A percentile compares a stretch with the other conserved stretches of the same genome.
These are phyloP conservation scores for Aspergillus pseudoglaucus DNA, from an alignment of 2,329 filamentous ascomycete genomes.

Conservation along the genomic window DNA sequence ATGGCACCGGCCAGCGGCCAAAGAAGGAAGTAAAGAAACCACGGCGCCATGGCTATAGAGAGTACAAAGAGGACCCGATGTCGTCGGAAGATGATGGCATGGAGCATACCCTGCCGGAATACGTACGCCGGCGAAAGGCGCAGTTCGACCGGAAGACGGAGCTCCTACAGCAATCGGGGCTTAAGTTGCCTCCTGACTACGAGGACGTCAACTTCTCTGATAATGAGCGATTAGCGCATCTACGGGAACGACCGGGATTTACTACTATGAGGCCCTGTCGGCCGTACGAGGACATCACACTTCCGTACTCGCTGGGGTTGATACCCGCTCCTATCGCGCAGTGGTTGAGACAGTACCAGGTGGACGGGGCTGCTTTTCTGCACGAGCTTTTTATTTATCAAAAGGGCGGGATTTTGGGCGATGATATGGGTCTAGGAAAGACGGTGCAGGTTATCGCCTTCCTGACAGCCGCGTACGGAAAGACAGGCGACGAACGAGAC, in stretches of 20 bases:
- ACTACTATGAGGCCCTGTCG: conserved; percentile 56
- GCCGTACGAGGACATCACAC: conserved; percentile 65
- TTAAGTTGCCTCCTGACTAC: conserved; percentile 72
- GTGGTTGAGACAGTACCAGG: conserved; percentile 86
- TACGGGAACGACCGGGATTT: conserved; percentile 67
- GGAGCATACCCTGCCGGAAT: conserved; percentile 61
- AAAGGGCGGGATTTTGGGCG: conserved; percentile 80
- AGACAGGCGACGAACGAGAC: conserved; percentile 83
- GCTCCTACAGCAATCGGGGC: conserved; percentile 57
- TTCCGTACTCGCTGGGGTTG: conserved; percentile 68
- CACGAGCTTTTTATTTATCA: conserved; percentile 88
- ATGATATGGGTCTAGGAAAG: conserved; percentile 97
- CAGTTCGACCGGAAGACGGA: conserved; percentile 60
- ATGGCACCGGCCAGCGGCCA: conserved; percentile 29
- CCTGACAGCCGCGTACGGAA: conserved; percentile 84
- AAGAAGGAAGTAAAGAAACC: conserved; percentile 20
- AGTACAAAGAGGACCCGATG: conserved; percentile 38
- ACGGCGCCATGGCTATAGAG: conserved; percentile 24
- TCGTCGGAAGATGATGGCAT: conserved; percentile 51
- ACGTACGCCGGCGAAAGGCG: conserved; percentile 62
- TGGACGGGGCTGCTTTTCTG: conserved; percentile 76
- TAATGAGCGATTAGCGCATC: conserved; percentile 53
- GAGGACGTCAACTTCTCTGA: conserved; percentile 71
- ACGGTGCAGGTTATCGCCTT: conserved; percentile 95
- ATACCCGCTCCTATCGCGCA: conserved; percentile 87